A percentile compares a stretch with the other conserved stretches of the same genome.
Evolutionary conservation across 2,329 filamentous ascomycete species (phyloP).

Genomic region (Diplodia seriata): DNA sequence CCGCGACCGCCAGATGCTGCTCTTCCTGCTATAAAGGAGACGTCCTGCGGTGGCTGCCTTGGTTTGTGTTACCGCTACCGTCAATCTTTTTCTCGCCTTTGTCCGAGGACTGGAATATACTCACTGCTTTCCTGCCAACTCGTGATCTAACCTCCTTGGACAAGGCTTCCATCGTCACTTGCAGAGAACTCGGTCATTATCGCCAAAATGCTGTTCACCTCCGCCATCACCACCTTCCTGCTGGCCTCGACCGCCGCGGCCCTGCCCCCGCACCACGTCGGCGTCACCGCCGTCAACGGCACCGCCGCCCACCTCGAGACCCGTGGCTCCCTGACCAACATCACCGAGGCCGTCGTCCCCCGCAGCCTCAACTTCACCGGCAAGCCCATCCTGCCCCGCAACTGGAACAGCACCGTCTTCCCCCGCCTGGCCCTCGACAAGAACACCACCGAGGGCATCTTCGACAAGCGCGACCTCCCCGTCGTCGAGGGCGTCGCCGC

Average conservation of each 20-base stretch:
- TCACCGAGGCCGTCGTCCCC: slow-evolving; percentile 16
- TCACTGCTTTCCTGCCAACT: not conserved
- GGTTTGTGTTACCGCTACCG: slow-evolving; percentile 13
- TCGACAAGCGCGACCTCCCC: slow-evolving; percentile 25
- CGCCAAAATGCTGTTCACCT: slow-evolving; percentile 23
- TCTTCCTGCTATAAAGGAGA: slow-evolving; percentile 23
- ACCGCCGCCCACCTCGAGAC: slow-evolving; percentile 2
- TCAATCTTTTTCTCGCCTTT: slow-evolving; percentile 21
- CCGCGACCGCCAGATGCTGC: slow-evolving; percentile 8
- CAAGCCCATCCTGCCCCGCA: slow-evolving; percentile 14
- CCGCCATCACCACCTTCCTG: slow-evolving; percentile 7
- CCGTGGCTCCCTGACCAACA: slow-evolving; percentile 16
- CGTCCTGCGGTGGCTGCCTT: not conserved
- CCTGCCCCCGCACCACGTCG: slow-evolving; percentile 14
- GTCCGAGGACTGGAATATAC: slow-evolving; percentile 1
- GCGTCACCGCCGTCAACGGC: slow-evolving; percentile 10
- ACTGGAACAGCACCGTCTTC: slow-evolving; percentile 5
- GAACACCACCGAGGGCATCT: slow-evolving; percentile 27
- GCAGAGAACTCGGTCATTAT: slow-evolving; percentile 6
- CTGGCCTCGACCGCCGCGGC: slow-evolving; percentile 23
- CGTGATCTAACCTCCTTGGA: not conserved
- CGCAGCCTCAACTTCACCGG: slow-evolving; percentile 13
- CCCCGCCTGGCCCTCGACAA: slow-evolving; percentile 16
- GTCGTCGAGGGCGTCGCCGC: slow-evolving; percentile 12
- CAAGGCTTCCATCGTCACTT: not conserved